phyloP scores from a whole-genome alignment of 345 rosid species.

The Pelargonium nanum region DNA sequence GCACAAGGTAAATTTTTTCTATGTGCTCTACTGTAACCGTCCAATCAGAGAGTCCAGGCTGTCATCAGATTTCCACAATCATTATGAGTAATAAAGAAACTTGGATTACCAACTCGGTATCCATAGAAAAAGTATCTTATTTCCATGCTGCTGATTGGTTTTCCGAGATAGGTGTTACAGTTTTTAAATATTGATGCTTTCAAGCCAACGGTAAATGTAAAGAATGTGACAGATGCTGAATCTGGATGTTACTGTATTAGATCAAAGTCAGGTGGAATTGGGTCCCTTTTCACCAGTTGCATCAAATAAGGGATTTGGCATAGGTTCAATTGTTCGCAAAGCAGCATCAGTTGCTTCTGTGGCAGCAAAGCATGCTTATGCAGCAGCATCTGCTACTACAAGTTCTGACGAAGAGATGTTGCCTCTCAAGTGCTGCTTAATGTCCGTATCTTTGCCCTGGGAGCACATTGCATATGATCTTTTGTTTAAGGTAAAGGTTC shows the following conservation, averaged over 20 bases:
- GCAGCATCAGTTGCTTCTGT: conserved; percentile 90
- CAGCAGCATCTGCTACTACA: conserved; percentile 63
- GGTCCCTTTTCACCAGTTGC: conserved; percentile 73
- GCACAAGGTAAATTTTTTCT: background rate
- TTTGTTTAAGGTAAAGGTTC: conserved; percentile 66
- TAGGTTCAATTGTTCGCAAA: conserved; percentile 72
- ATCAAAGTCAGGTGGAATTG: conserved; percentile 76
- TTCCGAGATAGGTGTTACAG: background rate
- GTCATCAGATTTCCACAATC: background rate
- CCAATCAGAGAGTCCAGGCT: background rate
- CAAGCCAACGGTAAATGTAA: conserved; percentile 9
- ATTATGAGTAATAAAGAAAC: background rate
- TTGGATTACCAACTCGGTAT: background rate
- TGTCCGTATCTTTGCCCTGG: conserved; percentile 95
- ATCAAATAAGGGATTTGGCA: conserved; percentile 65
- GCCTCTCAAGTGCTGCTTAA: conserved; percentile 89
- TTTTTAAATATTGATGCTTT: background rate
- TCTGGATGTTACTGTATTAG: conserved; percentile 36
- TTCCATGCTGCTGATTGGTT: background rate
- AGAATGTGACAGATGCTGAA: conserved; percentile 11
- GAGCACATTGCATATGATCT: conserved; percentile 90
- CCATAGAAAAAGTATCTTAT: background rate
- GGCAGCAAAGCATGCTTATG: conserved; percentile 94
- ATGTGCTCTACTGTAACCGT: background rate
- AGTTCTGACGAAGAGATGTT: conserved; percentile 71